Conservation (phyloP, 2,329 filamentous ascomycete genomes). For the Tolypocladium inflatum region DNA sequence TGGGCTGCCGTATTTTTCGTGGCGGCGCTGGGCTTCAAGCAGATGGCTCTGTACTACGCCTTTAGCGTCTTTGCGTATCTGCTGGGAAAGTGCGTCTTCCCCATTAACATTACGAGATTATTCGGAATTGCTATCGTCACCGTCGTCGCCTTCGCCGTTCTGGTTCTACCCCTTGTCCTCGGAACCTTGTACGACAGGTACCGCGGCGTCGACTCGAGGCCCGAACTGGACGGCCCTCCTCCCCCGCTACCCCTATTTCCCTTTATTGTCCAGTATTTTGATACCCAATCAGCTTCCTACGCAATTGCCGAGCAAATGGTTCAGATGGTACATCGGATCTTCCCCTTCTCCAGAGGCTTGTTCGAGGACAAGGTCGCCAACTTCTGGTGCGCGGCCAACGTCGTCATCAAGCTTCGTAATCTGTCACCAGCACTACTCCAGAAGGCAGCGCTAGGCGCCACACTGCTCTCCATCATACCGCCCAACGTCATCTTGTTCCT, state of each 20-base stretch:
- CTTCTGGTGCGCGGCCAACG: conserved; percentile 90
- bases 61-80: conserved; percentile 89
- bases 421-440: conserved; percentile 67
- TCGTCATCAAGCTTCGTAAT: conserved; percentile 74
- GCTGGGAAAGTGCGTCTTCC: conserved; percentile 75
- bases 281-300: conserved; percentile 61
- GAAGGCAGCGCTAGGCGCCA: conserved; percentile 63
- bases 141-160: conserved; percentile 58
- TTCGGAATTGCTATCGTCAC: conserved; percentile 69
- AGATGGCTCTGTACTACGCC: conserved; percentile 98
- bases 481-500: conserved; percentile 74
- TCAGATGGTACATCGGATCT: conserved; percentile 85
- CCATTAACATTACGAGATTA: conserved; percentile 60
- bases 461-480: conserved; percentile 65
- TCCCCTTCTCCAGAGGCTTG: conserved; percentile 88
- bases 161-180: conserved; percentile 66
- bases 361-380: conserved; percentile 99
- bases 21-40: conserved; percentile 89
- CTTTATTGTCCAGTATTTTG: conserved; percentile 46
- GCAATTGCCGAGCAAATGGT: conserved; percentile 67
- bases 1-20: conserved; percentile 96
- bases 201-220: conserved; percentile 48
- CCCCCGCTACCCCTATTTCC: conserved; percentile 53
- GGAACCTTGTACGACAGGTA: conserved; percentile 62
- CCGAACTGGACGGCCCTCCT: conserved; percentile 48